Percentiles rank a stretch among this genome's conserved stretches.
Evolutionary conservation across 805 yeast genomes (phyloP).

Genomic region (Metschnikowia henanensis): DNA sequence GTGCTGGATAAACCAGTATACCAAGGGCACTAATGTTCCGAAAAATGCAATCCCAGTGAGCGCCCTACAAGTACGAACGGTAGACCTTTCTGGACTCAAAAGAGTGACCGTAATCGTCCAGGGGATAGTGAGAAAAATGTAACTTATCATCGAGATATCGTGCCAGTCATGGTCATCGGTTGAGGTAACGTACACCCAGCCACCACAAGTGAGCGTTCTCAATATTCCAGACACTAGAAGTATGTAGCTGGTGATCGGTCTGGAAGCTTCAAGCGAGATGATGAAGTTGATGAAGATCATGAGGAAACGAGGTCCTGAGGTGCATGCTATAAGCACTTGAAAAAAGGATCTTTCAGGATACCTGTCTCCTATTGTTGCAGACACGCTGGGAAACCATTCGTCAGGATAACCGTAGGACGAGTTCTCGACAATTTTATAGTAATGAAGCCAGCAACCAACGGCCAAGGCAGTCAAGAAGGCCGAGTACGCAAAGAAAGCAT

Average conservation of each 20-base stretch:
- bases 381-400: constrained; percentile 98
- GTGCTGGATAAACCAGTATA: constrained; percentile 90
- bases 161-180: constrained; percentile 97
- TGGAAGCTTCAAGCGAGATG: constrained; percentile 37
- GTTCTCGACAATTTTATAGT: constrained; percentile 83
- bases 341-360: constrained; percentile 94
- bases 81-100: constrained; percentile 46
- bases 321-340: constrained; percentile 87
- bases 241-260: constrained; percentile 36
- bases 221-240: constrained; percentile 65
- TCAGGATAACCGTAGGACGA: constrained; percentile 90
- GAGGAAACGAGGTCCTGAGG: constrained; percentile 89
- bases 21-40: constrained; percentile 71
- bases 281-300: constrained; percentile 54
- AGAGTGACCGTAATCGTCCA: constrained; percentile 73
- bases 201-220: constrained; percentile 96
- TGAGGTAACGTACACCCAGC: constrained; percentile 97
- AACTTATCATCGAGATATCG: constrained; percentile 92
- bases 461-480: constrained; percentile 77
- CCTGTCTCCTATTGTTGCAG: constrained; percentile 95
- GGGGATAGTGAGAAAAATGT: constrained; percentile 86
- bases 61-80: constrained; percentile 50
- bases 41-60: constrained; percentile 64
- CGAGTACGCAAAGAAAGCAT: constrained; percentile 65
- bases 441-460: constrained; percentile 78